These are phyloP conservation scores for Saccharata proteae DNA, from an alignment of 2,329 filamentous ascomycete genomes.

Conservation along the genomic window DNA sequence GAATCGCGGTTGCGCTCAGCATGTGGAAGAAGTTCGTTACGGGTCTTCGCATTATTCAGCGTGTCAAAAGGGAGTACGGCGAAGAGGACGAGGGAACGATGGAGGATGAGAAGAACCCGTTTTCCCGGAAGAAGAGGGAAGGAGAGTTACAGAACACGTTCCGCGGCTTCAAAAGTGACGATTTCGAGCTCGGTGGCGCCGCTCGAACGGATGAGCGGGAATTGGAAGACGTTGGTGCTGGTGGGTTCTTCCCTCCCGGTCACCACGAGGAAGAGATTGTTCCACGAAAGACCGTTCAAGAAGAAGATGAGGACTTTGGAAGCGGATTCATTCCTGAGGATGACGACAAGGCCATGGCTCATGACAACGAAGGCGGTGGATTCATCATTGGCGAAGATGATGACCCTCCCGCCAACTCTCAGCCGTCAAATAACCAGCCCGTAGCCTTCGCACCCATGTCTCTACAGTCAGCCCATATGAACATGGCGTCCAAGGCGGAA, in stretches of 20 bases:
- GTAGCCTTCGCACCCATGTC: conserved; percentile 14
- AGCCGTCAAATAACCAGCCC: conserved; percentile 4
- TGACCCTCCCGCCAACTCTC: too few relatives aligned
- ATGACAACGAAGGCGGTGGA: conserved; percentile 12
- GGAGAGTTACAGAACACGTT: conserved; percentile 11
- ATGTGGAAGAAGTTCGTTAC: conserved; percentile 82
- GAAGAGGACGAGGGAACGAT: conserved; percentile 25
- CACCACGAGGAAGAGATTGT: conserved; percentile 17
- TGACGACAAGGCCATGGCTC: conserved; percentile 19
- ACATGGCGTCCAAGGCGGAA: conserved; percentile 7
- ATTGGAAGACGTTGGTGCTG: conserved; percentile 8
- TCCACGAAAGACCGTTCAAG: background rate
- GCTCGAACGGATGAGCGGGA: conserved; percentile 15
- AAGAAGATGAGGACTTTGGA: conserved; percentile 11
- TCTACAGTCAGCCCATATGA: conserved; percentile 20
- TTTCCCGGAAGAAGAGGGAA: conserved; percentile 31
- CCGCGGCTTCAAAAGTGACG: conserved; percentile 9
- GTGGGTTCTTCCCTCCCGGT: conserved; percentile 10
- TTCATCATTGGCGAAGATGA: conserved; percentile 23
- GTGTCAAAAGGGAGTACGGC: conserved; percentile 67
- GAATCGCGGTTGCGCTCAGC: conserved; percentile 57
- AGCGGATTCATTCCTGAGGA: conserved; percentile 27
- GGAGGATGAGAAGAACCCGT: conserved; percentile 43
- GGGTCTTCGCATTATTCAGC: conserved; percentile 69
- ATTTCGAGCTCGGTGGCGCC: conserved; percentile 6